Base-by-base conservation (phyloP, 78 protist species). In the Tieghemostelium lacteum region DNA sequence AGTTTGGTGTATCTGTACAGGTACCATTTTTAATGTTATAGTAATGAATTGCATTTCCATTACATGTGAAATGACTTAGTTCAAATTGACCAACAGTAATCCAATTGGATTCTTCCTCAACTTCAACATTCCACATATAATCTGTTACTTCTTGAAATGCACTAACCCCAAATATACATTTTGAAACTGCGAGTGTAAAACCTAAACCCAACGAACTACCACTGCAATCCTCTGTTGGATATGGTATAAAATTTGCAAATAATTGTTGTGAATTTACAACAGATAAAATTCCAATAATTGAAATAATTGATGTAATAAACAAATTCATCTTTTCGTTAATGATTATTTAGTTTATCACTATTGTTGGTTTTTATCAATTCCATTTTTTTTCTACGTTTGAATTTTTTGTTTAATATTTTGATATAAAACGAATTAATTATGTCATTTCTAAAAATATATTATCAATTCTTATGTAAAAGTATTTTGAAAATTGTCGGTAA, bases 181-280 rank as follows among this genome's bases (percentile, higher is more conserved):
- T 49, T 49, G 55, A 49, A 49, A 49, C 55, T 49, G 55, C 55
- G 2, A 49, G 55, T 49, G 55, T 19, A 49, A 49, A 49, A 0
- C 55, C 55, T 2, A 49, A 49, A 49, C 55, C 55, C 55, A 49
- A 49, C 17, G 55, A 49, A 2, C 55, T 49, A 2, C 55, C 55
- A 49, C 55, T 49, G 2, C 55, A 49, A 49, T 49, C 55, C 0
- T 49, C 55, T 49, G 0, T 49, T 49, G 55, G 26, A 49, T 19
- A 49, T 2, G 55, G 55, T 2, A 49, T 49, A 2, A 49, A 49
- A 49, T 49, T 49, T 0, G 55, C 55, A 49, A 49, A 49, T 49
- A 49, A 49, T 49, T 49, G 55, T 49, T 49, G 55, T 49, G 55
- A 49, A 49, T 49, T 49, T 49, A 49, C 55, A 49, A 49, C 55